These are phyloP conservation scores for Skeletonema marinoi DNA, from an alignment of 108 stramenopile genomes.

Conservation along the genomic window DNA sequence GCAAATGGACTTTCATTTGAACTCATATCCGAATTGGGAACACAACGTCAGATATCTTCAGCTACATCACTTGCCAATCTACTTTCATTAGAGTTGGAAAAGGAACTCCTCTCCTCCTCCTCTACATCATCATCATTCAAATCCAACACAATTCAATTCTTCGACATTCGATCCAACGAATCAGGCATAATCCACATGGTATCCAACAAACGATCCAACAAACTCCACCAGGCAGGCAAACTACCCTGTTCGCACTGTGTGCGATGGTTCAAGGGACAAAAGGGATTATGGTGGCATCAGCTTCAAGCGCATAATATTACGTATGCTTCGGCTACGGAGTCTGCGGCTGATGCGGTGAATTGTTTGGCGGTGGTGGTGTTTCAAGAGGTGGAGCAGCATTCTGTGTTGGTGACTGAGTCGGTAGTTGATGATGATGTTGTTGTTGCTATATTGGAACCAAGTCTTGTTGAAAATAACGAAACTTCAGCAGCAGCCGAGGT, in stretches of 20 bases:
- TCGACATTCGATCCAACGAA: conserved; percentile 59
- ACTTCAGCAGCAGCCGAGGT: neutral
- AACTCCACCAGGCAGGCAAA: conserved; percentile 49
- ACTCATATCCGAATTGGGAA: conserved; percentile 64
- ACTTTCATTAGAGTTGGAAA: conserved; percentile 38
- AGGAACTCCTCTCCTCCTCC: conserved; percentile 11
- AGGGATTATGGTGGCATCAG: conserved; percentile 91
- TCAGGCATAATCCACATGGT: conserved; percentile 75
- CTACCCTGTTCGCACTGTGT: conserved; percentile 77
- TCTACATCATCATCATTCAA: neutral
- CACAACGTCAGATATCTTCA: conserved; percentile 48
- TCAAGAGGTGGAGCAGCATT: neutral
- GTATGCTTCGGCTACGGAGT: conserved; percentile 56
- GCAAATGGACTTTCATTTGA: conserved; percentile 12
- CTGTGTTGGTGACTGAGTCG: neutral
- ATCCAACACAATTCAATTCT: neutral
- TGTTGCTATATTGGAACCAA: neutral
- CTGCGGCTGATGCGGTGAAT: conserved; percentile 48
- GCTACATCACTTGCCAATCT: conserved; percentile 55
- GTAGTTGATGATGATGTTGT: too few species aligned
- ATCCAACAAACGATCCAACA: conserved; percentile 44
- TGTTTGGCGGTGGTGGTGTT: conserved; percentile 55
- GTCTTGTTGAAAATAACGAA: neutral
- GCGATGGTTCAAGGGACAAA: conserved; percentile 83
- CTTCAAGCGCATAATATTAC: conserved; percentile 58